Conservation (phyloP, 164 flowering plant genomes). For the Dillenia turbinata region DNA sequence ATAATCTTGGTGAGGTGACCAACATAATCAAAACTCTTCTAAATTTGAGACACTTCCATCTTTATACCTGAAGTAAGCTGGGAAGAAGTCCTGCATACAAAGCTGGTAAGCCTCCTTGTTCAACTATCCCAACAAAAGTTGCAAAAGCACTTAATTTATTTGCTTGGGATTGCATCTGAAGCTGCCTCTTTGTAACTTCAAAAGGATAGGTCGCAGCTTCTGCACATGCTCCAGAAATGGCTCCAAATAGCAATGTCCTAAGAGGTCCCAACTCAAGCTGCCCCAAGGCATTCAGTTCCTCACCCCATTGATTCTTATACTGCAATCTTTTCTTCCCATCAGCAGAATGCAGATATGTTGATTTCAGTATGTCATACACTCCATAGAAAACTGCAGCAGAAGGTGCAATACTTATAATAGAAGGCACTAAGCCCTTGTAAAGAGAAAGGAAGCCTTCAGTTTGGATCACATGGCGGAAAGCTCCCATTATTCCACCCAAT, state of each 20-base stretch:
- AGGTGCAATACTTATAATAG: constrained; percentile 90
- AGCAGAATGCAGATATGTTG: constrained; percentile 84
- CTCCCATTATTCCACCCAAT: constrained; percentile 81
- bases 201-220: constrained; percentile 95
- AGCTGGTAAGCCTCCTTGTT: constrained; percentile 82
- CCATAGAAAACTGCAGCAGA: constrained; percentile 94
- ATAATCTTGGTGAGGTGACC: no score
- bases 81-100: constrained; percentile 88
- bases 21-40: no score
- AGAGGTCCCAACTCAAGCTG: constrained; percentile 88
- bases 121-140: constrained; percentile 61
- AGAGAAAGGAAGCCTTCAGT: constrained; percentile 92
- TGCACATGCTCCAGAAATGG: constrained; percentile 95
- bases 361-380: constrained; percentile 85
- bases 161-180: constrained; percentile 78
- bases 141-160: constrained; percentile 60
- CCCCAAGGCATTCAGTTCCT: constrained; percentile 71
- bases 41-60: background rate
- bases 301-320: constrained; percentile 45
- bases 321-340: constrained; percentile 70
- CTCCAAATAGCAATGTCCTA: constrained; percentile 83
- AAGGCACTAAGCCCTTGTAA: constrained; percentile 86
- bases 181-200: constrained; percentile 89
- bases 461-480: constrained; percentile 65
- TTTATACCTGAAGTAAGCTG: constrained; percentile 79